These are phyloP conservation scores for Glaciozyma martinii DNA, from an alignment of 768 basidiomycete species.

Conservation along the genomic window DNA sequence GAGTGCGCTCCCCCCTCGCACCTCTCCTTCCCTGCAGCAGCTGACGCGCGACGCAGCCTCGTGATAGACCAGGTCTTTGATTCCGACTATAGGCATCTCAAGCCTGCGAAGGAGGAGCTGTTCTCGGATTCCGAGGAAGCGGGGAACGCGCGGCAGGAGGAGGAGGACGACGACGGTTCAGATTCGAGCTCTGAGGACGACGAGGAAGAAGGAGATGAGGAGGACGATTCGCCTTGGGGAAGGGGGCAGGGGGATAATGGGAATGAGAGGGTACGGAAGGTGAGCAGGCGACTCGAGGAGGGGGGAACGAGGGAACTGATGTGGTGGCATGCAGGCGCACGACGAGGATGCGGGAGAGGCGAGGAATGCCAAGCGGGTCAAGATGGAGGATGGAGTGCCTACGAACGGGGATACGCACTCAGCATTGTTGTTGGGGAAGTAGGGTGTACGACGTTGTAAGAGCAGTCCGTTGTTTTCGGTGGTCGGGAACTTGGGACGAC, in stretches of 20 bases:
- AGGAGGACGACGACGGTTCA: not conserved
- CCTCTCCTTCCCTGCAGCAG: not conserved
- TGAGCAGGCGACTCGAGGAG: not conserved
- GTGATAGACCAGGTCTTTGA: constrained; percentile 27
- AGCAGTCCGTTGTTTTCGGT: no score
- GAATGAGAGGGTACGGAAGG: constrained; percentile 1
- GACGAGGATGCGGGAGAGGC: no score
- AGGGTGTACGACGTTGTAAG: no score
- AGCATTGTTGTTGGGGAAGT: no score
- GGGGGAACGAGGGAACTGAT: not conserved
- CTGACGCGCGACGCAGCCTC: constrained; percentile 4
- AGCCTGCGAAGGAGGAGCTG: constrained; percentile 17
- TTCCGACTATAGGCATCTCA: constrained; percentile 28
- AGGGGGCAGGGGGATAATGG: not conserved
- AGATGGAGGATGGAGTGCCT: no score
- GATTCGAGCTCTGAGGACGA: not conserved
- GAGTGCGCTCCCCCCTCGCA: constrained; percentile 13
- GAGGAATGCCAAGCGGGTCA: no score
- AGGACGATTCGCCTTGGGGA: not conserved
- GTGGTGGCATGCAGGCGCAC: no score
- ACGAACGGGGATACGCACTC: no score
- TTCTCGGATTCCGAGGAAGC: constrained; percentile 17
- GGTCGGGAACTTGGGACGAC: no score
- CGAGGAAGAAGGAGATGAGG: not conserved
- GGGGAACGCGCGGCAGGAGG: not conserved